Evolutionary conservation across 2,329 filamentous ascomycete genomes (phyloP).

Genomic region (Pseudofabraea citricarpa): DNA sequence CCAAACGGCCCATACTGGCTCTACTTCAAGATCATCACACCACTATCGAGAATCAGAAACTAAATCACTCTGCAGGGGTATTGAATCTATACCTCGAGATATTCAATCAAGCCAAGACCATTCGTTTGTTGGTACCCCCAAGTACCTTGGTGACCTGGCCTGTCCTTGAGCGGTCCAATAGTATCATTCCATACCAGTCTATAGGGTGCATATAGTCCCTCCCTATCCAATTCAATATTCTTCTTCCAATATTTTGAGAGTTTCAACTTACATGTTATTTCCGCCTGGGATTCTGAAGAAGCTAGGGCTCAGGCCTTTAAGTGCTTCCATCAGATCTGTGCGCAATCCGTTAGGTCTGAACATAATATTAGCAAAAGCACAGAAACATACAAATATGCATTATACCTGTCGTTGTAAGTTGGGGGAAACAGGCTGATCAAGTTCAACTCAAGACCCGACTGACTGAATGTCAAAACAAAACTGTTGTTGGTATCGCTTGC

Average conservation of each 20-base stretch:
- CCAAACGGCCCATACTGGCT: constrained; percentile 43
- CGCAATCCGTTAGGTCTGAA: constrained; percentile 47
- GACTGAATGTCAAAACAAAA: constrained; percentile 44
- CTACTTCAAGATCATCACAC: constrained; percentile 42
- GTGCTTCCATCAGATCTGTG: constrained; percentile 46
- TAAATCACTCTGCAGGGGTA: background rate
- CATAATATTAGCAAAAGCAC: background rate
- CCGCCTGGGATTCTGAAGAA: constrained; percentile 62
- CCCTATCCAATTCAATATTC: constrained; percentile 22
- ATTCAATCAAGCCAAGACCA: constrained; percentile 46
- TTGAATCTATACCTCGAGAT: constrained; percentile 29
- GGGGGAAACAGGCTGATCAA: constrained; percentile 56
- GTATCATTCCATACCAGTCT: constrained; percentile 34
- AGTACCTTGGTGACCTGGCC: constrained; percentile 31
- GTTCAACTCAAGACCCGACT: constrained; percentile 48
- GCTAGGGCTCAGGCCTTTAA: constrained; percentile 46
- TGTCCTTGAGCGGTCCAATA: constrained; percentile 32
- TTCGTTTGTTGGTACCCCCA: constrained; percentile 41
- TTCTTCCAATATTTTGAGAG: background rate
- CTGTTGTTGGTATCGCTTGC: constrained; percentile 41
- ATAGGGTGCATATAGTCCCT: constrained; percentile 19
- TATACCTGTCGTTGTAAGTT: constrained; percentile 47
- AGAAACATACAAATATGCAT: background rate
- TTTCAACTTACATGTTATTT: constrained; percentile 46
- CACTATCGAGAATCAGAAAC: constrained; percentile 23